Conservation (phyloP, 257 asterid species). For the Gentiana dahurica region DNA sequence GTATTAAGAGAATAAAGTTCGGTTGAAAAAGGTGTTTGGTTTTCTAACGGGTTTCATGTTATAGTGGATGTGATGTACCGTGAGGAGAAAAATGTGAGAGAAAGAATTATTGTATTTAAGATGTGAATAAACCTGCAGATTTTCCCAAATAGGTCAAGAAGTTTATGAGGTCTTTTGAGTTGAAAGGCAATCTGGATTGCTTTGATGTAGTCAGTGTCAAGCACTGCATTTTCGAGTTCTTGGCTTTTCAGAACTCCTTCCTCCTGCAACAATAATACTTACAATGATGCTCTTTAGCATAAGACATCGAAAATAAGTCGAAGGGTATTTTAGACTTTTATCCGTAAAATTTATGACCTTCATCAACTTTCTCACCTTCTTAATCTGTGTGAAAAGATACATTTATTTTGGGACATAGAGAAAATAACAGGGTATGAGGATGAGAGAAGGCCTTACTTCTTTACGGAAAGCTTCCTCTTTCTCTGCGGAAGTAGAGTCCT, state of each 20-base stretch:
- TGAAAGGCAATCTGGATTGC: slow-evolving; percentile 87
- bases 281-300: too few species aligned
- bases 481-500: slow-evolving; percentile 84
- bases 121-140: slow-evolving; percentile 50
- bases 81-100: neutral
- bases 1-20: too few species aligned
- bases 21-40: too few species aligned
- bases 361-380: too few species aligned
- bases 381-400: too few species aligned
- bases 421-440: neutral
- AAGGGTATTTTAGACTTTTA: too few species aligned
- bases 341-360: too few species aligned
- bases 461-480: slow-evolving; percentile 83
- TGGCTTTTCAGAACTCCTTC: slow-evolving; percentile 78
- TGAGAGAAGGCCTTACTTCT: slow-evolving; percentile 52
- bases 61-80: neutral
- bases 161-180: slow-evolving; percentile 86
- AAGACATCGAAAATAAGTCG: too few species aligned
- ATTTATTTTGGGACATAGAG: too few species aligned
- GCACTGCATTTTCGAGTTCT: slow-evolving; percentile 86
- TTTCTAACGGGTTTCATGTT: too few species aligned
- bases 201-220: slow-evolving; percentile 60
- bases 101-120: neutral
- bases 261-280: slow-evolving; percentile 49
- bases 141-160: slow-evolving; percentile 55